phyloP scores from a whole-genome alignment of 2,329 filamentous ascomycete species.

The Bipolaris victoriae region DNA sequence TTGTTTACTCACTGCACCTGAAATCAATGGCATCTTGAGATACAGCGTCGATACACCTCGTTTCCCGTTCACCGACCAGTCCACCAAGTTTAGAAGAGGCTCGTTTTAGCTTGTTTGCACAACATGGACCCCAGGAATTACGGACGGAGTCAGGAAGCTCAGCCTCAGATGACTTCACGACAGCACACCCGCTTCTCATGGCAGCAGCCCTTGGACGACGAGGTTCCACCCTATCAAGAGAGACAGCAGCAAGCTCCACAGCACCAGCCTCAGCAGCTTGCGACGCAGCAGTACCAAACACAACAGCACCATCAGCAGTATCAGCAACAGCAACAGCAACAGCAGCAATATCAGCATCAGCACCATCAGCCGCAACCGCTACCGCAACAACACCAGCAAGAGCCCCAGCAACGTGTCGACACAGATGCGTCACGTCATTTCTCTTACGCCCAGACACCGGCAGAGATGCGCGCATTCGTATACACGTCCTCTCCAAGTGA shows the following conservation, averaged over 20 bases:
- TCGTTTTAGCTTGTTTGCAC: constrained; percentile 2
- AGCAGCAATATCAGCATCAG: constrained; percentile 7
- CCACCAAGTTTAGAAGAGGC: neutral
- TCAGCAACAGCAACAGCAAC: constrained; percentile 5
- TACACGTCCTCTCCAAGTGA: constrained; percentile 36
- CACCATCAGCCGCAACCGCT: neutral
- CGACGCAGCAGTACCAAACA: constrained; percentile 8
- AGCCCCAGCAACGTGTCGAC: constrained; percentile 21
- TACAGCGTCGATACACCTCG: neutral
- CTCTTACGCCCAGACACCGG: constrained; percentile 47
- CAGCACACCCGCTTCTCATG: constrained; percentile 44
- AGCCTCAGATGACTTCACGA: constrained; percentile 17
- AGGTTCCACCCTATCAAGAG: constrained; percentile 22
- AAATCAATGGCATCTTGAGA: constrained; percentile 2
- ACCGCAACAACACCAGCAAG: constrained; percentile 8
- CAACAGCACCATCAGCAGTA: constrained; percentile 7
- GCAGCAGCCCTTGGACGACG: constrained; percentile 37
- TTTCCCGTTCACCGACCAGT: neutral
- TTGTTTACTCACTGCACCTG: neutral
- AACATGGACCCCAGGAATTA: constrained; percentile 36
- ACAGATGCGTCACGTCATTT: constrained; percentile 37
- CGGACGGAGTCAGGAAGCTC: constrained; percentile 24
- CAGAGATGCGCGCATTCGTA: constrained; percentile 39
- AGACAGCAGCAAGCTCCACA: constrained; percentile 7
- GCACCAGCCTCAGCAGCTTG: neutral